A percentile compares a stretch with the other conserved stretches of the same genome.
These are phyloP conservation scores for Exophiala sideris DNA, from an alignment of 2,329 filamentous ascomycete species.

Conservation along the genomic window DNA sequence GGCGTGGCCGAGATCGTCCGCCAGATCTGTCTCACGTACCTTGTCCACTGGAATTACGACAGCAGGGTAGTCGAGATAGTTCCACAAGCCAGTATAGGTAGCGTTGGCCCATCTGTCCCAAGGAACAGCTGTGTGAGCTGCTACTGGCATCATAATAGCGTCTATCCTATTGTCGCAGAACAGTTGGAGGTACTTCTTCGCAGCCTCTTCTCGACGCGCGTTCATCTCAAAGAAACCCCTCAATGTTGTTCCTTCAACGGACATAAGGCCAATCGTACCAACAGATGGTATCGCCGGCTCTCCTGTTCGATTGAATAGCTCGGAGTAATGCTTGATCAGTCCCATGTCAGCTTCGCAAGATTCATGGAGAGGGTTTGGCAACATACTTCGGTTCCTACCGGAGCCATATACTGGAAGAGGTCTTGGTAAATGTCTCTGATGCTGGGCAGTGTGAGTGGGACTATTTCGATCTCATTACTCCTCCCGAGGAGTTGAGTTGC, in stretches of 20 bases:
- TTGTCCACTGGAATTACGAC: conserved; percentile 59
- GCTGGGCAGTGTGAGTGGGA: conserved; percentile 36
- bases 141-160: conserved; percentile 60
- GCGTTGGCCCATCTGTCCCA: conserved; percentile 59
- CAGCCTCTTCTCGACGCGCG: conserved; percentile 11
- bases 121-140: conserved; percentile 59
- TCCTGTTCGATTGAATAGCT: conserved; percentile 14
- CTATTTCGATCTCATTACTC: conserved; percentile 49
- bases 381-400: conserved; percentile 15
- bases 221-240: conserved; percentile 15
- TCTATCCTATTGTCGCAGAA: conserved; percentile 47
- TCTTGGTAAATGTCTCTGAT: conserved; percentile 9
- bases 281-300: conserved; percentile 15
- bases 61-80: conserved; percentile 65
- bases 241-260: conserved; percentile 8
- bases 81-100: conserved; percentile 65
- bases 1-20: conserved; percentile 33
- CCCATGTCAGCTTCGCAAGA: conserved; percentile 29
- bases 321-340: conserved; percentile 8
- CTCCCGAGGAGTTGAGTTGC: conserved; percentile 33
- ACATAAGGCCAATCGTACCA: conserved; percentile 5
- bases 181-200: conserved; percentile 22
- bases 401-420: conserved; percentile 11
- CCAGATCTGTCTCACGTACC: conserved; percentile 49
- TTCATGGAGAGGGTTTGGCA: too few species aligned